Base-by-base conservation (phyloP, 331 rosid genomes). In the Rhamnella rubrinervis region DNA sequence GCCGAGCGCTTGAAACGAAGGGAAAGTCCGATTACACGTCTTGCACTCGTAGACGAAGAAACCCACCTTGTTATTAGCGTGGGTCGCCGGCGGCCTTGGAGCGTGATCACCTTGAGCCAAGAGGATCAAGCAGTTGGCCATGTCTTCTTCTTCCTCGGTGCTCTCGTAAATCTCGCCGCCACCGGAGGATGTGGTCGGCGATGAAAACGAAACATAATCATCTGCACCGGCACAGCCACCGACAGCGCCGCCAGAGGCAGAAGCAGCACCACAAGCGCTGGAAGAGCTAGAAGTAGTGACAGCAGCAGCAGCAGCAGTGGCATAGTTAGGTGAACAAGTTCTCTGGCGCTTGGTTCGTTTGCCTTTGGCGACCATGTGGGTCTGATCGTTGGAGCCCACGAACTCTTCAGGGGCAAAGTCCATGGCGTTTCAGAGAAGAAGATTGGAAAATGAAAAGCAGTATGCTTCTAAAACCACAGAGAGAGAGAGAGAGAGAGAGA, bases 1-100 rank as follows among this genome's bases (percentile, higher is more conserved):
- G 8, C 98, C 98, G 8, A 95, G 82, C 18, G 98, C 98, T 77
- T 95, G 98, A 71, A 95, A 95, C 17, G 97, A 95, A 64, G 89
- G 86, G 71, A 95, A 95, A 13, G 78, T 82, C 69, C 97, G 79
- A 82, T 86, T 91, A 70, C 98, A 95, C 0, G 97, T 95, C 77
- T 95, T 95, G 86, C 98, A 95, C 85, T 89, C 95, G 28, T 95
- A 91, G 35, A 74, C 74, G 31, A 59, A 80, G 13, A 80, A 73
- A 21, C 85, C 85, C 6, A 62, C 55, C 53, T 72, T 85, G 64
- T 9, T 39, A 63, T 26, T 10, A 7, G 72, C 2, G 20, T 53
- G 23, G 0, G 57, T 23, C 7, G 71, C 47, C 11, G 69, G 58
- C 14, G 15, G 67, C 12, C 2, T 59, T 0, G 55, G 57, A 1